Percentiles rank a stretch among this genome's conserved stretches.
Conservation (phyloP, 768 basidiomycete genomes). For the Omphalotus guepiniiformis region DNA sequence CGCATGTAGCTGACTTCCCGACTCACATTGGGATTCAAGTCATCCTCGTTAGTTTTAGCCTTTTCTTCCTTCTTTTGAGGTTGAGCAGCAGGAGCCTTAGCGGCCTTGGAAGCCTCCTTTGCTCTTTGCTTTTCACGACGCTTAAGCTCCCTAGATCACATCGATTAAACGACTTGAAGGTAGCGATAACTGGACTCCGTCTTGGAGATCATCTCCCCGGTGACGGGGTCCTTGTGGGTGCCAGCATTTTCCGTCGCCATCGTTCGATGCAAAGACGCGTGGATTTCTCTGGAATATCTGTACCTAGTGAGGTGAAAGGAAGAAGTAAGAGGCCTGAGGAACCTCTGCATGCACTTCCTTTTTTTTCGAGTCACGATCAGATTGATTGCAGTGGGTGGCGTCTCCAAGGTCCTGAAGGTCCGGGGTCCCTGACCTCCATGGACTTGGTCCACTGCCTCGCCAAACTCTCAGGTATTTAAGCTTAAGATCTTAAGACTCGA, state of each 20-base stretch:
- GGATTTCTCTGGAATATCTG: conserved; percentile 4
- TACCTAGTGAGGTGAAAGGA: not conserved
- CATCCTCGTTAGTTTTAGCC: conserved; percentile 62
- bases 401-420: too few species aligned
- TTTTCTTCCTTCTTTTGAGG: conserved; percentile 37
- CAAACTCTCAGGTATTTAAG: too few species aligned
- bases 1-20: not conserved
- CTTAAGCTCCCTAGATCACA: conserved; percentile 79
- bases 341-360: conserved; percentile 2
- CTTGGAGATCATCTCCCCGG: conserved; percentile 98
- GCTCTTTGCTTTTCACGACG: conserved; percentile 84
- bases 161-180: conserved; percentile 22
- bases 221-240: conserved; percentile 75
- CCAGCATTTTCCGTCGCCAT: conserved; percentile 44
- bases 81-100: conserved; percentile 40
- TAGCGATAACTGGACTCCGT: conserved; percentile 48
- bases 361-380: conserved; percentile 3
- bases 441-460: too few species aligned
- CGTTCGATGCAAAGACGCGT: conserved; percentile 19
- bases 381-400: too few species aligned
- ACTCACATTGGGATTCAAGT: conserved; percentile 88
- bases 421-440: too few species aligned
- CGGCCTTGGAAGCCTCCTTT: conserved; percentile 76
- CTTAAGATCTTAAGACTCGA: too few species aligned
- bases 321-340: not conserved